phyloP scores from a whole-genome alignment of 306 rosid species.

The Oemleria cerasiformis region DNA sequence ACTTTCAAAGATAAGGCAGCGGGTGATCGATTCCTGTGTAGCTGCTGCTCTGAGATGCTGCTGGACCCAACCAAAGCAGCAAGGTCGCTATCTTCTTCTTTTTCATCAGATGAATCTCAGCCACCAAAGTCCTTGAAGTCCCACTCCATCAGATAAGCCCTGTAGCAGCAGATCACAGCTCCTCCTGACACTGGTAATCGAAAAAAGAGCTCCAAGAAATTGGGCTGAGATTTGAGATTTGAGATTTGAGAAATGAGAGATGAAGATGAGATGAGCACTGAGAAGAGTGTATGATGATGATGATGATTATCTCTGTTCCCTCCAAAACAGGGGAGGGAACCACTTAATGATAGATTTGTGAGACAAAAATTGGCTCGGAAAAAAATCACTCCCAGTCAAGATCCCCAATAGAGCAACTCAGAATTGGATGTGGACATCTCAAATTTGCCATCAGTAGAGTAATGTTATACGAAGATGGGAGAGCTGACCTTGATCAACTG shows the following conservation, averaged over 20 bases:
- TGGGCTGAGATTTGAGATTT: slow-evolving; percentile 18
- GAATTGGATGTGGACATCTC: too few relatives aligned
- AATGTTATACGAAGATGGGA: too few relatives aligned
- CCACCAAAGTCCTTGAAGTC: slow-evolving; percentile 55
- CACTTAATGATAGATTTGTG: too few relatives aligned
- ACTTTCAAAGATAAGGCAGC: neutral
- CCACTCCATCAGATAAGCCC: slow-evolving; percentile 64
- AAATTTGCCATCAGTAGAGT: too few relatives aligned
- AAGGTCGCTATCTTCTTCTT: slow-evolving; percentile 23
- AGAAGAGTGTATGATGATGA: neutral
- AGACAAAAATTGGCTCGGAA: too few relatives aligned
- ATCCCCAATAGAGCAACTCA: too few relatives aligned
- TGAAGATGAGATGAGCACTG: neutral
- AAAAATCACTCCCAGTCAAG: too few relatives aligned
- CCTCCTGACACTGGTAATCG: neutral
- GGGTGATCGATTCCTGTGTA: slow-evolving; percentile 8
- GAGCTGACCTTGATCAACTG: too few relatives aligned
- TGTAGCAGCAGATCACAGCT: too few relatives aligned
- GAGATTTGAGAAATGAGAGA: slow-evolving; percentile 19
- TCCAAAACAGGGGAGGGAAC: slow-evolving; percentile 22
- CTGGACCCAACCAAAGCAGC: slow-evolving; percentile 24
- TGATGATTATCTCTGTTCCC: slow-evolving; percentile 22
- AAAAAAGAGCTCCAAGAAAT: slow-evolving; percentile 39
- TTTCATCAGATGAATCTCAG: slow-evolving; percentile 53
- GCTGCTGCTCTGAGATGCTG: slow-evolving; percentile 14